A percentile compares a stretch with the other conserved stretches of the same genome.
phyloP scores from a whole-genome alignment of 352 stramenopile genomes.

The Pythium pyrilobum region DNA sequence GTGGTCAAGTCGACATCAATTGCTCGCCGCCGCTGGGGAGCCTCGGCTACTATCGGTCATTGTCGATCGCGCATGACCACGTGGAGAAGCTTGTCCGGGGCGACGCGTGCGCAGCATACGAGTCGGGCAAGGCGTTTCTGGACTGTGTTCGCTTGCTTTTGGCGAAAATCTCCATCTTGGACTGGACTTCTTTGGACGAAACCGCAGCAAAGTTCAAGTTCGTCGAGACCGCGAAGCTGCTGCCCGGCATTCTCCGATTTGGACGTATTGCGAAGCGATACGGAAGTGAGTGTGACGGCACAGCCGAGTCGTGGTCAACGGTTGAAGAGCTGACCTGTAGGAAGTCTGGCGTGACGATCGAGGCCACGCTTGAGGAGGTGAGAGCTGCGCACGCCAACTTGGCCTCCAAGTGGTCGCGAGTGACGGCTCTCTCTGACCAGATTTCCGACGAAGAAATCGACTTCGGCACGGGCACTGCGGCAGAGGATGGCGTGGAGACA shows the following conservation, averaged over 20 bases:
- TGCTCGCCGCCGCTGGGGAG: constrained; percentile 65
- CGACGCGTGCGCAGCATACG: constrained; percentile 25
- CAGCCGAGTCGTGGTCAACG: no score
- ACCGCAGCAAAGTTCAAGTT: constrained; percentile 46
- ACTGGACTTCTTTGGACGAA: constrained; percentile 69
- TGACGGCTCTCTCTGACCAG: constrained; percentile 16
- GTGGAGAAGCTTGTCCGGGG: constrained; percentile 27
- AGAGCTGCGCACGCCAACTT: constrained; percentile 27
- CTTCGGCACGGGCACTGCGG: constrained; percentile 24
- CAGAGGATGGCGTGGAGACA: constrained; percentile 8
- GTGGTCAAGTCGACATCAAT: constrained; percentile 49
- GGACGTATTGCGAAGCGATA: constrained; percentile 33
- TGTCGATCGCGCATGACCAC: constrained; percentile 31
- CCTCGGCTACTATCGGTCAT: constrained; percentile 53
- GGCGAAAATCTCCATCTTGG: constrained; percentile 70
- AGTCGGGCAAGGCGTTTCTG: constrained; percentile 43
- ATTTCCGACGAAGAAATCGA: constrained; percentile 45
- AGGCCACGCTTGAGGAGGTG: constrained; percentile 26
- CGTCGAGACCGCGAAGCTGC: constrained; percentile 36
- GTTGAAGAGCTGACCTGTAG: constrained; percentile 24
- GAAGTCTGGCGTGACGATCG: constrained; percentile 25
- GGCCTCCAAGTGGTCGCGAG: constrained; percentile 28
- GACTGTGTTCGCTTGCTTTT: constrained; percentile 70
- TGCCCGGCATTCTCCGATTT: constrained; percentile 41
- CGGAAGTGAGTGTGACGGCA: no score